phyloP scores from a whole-genome alignment of 2,329 filamentous ascomycete genomes.

The Escovopsis sp. region DNA sequence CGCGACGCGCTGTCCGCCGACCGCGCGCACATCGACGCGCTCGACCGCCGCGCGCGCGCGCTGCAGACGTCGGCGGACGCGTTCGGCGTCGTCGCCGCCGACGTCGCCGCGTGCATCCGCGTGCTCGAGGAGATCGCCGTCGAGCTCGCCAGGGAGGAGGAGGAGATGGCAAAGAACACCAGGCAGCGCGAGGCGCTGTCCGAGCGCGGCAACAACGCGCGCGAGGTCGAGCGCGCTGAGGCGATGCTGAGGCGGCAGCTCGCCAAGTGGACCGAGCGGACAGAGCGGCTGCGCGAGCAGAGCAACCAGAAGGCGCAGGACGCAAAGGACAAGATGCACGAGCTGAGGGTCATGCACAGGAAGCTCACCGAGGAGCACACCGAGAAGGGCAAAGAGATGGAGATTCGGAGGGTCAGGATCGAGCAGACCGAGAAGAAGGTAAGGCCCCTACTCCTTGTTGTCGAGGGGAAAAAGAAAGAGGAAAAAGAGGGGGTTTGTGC shows the following conservation, averaged over 20 bases:
- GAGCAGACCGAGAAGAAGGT: constrained; percentile 99
- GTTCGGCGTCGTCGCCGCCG: constrained; percentile 67
- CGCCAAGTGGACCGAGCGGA: constrained; percentile 72
- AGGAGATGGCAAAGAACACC: constrained; percentile 66
- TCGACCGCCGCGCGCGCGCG: constrained; percentile 77
- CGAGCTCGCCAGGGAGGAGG: constrained; percentile 84
- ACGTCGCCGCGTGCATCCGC: constrained; percentile 79
- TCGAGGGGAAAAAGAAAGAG: background rate
- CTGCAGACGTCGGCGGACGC: constrained; percentile 86
- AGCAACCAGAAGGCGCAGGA: constrained; percentile 67
- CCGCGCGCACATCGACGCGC: constrained; percentile 69
- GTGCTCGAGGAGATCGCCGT: constrained; percentile 72
- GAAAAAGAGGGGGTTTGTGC: background rate
- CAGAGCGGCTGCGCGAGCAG: constrained; percentile 66
- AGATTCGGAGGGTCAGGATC: constrained; percentile 79
- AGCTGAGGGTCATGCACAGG: constrained; percentile 65
- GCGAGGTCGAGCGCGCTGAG: constrained; percentile 83
- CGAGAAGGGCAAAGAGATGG: constrained; percentile 83
- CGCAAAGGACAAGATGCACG: constrained; percentile 81
- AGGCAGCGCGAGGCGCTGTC: constrained; percentile 76
- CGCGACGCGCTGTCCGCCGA: constrained; percentile 64
- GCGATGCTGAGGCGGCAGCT: constrained; percentile 71
- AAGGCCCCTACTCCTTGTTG: constrained; percentile 7
- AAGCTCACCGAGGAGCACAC: constrained; percentile 70
- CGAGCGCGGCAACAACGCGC: constrained; percentile 76